These are phyloP conservation scores for Xylaria sp. DNA, from an alignment of 2,329 filamentous ascomycete species.

Conservation along the genomic window DNA sequence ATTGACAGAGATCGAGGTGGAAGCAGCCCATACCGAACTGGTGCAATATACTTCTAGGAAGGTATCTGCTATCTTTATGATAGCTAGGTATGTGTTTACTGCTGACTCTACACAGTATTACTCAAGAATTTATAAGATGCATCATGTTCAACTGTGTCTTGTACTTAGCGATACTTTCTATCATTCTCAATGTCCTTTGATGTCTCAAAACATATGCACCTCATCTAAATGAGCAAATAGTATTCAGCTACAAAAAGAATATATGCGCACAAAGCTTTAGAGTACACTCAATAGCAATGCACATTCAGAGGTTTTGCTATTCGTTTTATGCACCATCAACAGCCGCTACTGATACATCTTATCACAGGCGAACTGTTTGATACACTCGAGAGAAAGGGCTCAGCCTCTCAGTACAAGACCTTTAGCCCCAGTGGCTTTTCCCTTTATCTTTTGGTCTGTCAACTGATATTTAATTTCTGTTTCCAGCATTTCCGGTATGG, in stretches of 20 bases:
- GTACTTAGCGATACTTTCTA: slow-evolving; percentile 17
- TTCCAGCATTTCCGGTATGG: too few relatives aligned
- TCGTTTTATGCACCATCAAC: background rate
- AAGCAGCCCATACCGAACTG: background rate
- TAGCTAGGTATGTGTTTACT: background rate
- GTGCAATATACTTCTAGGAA: background rate
- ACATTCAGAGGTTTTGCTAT: background rate
- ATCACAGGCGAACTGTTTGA: background rate
- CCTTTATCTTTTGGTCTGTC: background rate
- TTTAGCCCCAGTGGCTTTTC: background rate
- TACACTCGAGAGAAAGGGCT: too few relatives aligned
- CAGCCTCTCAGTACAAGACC: background rate
- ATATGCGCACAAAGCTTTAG: background rate
- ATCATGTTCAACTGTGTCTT: background rate
- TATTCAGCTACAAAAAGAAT: background rate
- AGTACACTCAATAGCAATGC: background rate
- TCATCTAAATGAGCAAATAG: background rate
- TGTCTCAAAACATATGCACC: slow-evolving; percentile 18
- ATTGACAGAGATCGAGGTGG: background rate
- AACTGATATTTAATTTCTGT: background rate
- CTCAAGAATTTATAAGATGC: slow-evolving; percentile 14
- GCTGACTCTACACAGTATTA: background rate
- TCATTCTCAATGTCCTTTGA: slow-evolving; percentile 26
- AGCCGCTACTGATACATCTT: background rate
- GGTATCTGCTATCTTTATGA: background rate